Conservation (phyloP, 306 rosid species). For the Begonia fuchsioides region DNA sequence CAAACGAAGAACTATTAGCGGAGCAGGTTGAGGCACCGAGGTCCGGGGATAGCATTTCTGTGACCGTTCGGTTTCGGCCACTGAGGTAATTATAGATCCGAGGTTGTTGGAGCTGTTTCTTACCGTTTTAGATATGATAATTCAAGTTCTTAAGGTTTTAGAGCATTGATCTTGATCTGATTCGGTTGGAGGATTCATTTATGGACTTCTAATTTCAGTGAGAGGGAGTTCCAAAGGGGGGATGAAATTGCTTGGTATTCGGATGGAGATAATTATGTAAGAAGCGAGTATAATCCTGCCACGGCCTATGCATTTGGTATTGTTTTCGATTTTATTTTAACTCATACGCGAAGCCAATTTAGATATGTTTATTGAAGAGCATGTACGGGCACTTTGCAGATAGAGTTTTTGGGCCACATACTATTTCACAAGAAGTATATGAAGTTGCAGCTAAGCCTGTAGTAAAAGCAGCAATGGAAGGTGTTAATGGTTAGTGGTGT, state of each 20-base stretch:
- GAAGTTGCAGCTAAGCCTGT: slow-evolving; percentile 97
- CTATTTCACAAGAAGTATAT: slow-evolving; percentile 66
- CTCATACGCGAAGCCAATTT: too few species aligned
- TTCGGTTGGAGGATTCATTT: slow-evolving; percentile 18
- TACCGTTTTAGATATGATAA: slow-evolving; percentile 10
- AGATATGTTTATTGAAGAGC: too few species aligned
- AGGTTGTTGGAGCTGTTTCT: slow-evolving; percentile 46
- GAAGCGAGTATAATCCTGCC: slow-evolving; percentile 83
- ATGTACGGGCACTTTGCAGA: slow-evolving; percentile 30
- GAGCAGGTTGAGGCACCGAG: slow-evolving; percentile 47
- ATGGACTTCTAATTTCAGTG: slow-evolving; percentile 41
- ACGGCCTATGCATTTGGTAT: slow-evolving; percentile 97
- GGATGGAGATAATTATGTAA: slow-evolving; percentile 86
- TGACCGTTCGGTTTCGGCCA: slow-evolving; percentile 96
- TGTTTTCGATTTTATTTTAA: background rate
- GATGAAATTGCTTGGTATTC: slow-evolving; percentile 96
- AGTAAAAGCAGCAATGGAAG: slow-evolving; percentile 97
- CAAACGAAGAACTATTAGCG: slow-evolving; percentile 47
- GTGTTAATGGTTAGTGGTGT: slow-evolving; percentile 60
- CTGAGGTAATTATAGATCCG: slow-evolving; percentile 91
- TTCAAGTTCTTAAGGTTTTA: background rate
- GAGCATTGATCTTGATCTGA: background rate
- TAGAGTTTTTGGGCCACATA: slow-evolving; percentile 86
- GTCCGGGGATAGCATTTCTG: slow-evolving; percentile 87
- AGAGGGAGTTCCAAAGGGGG: slow-evolving; percentile 89